Evolutionary conservation across 2,329 filamentous ascomycete genomes (phyloP).

Genomic region (Neofusicoccum sp.): DNA sequence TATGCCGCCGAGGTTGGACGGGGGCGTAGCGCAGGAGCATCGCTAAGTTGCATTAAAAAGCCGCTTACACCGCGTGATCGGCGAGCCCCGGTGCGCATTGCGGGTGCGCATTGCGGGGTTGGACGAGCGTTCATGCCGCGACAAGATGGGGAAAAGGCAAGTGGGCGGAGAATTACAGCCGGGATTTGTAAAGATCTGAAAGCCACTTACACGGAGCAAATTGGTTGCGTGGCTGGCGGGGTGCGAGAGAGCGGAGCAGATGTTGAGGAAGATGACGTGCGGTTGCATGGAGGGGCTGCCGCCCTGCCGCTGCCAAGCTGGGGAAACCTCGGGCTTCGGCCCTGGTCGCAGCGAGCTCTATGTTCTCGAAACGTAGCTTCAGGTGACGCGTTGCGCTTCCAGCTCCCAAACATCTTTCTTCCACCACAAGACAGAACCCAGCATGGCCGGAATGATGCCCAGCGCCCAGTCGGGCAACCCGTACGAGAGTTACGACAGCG

Average conservation of each 20-base stretch:
- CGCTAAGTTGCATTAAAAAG: constrained; percentile 14
- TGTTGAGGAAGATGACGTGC: background rate
- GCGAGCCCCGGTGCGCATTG: constrained; percentile 10
- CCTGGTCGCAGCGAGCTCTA: constrained; percentile 1
- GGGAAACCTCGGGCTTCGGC: too few species aligned
- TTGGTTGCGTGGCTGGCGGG: constrained; percentile 2
- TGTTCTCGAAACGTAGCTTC: constrained; percentile 14
- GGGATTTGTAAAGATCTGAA: background rate
- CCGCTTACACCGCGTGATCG: constrained; percentile 17
- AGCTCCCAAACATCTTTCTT: background rate
- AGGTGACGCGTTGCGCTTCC: constrained; percentile 11
- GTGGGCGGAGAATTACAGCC: background rate
- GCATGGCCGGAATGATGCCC: constrained; percentile 48
- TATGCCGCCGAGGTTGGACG: constrained; percentile 9
- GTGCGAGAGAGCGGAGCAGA: background rate
- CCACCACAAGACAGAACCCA: background rate
- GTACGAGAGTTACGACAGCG: constrained; percentile 45
- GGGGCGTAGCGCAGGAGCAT: background rate
- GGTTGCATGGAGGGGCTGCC: constrained; percentile 7
- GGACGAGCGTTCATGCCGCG: background rate
- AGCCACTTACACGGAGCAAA: background rate
- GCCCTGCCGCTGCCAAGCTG: too few species aligned
- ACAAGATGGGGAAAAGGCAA: background rate
- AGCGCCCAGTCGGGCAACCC: constrained; percentile 36
- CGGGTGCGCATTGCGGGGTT: background rate